Evolutionary conservation across 352 stramenopile species (phyloP).

Genomic region (Globisporangium camurandrum): DNA sequence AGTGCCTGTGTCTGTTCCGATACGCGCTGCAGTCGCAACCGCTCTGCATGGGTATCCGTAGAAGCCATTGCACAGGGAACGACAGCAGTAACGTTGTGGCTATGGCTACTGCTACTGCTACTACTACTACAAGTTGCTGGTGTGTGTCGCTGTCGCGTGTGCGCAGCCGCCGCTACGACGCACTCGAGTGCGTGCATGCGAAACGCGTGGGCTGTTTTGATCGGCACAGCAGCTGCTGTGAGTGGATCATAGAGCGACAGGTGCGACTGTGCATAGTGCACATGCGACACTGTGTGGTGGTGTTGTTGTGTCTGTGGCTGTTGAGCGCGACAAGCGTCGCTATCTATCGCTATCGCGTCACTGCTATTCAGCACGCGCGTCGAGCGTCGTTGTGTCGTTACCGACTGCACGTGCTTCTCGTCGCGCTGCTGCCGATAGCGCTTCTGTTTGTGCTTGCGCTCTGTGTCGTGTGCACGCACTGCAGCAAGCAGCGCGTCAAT

Average conservation of each 20-base stretch:
- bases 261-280: too few relatives aligned
- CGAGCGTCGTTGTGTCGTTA: slow-evolving; percentile 2
- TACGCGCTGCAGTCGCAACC: slow-evolving; percentile 11
- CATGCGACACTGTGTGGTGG: slow-evolving; percentile 13
- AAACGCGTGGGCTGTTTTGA: slow-evolving; percentile 40
- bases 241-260: slow-evolving; percentile 4
- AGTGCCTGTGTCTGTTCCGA: slow-evolving; percentile 25
- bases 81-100: neutral
- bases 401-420: slow-evolving; percentile 7
- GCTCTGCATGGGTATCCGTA: too few relatives aligned
- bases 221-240: slow-evolving; percentile 16
- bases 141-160: neutral
- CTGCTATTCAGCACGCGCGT: slow-evolving; percentile 1
- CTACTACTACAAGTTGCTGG: neutral
- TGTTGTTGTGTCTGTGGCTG: neutral
- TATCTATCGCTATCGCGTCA: neutral
- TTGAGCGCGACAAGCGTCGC: neutral
- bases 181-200: slow-evolving; percentile 54
- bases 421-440: slow-evolving; percentile 13
- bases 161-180: slow-evolving; percentile 21
- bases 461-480: slow-evolving; percentile 17
- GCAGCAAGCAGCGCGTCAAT: slow-evolving; percentile 32
- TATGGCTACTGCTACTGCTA: neutral
- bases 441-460: slow-evolving; percentile 4
- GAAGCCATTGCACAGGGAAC: too few relatives aligned